A percentile compares a stretch with the other conserved stretches of the same genome.
These are phyloP conservation scores for Claviceps paspali DNA, from an alignment of 2,329 filamentous ascomycete species.

Conservation along the genomic window DNA sequence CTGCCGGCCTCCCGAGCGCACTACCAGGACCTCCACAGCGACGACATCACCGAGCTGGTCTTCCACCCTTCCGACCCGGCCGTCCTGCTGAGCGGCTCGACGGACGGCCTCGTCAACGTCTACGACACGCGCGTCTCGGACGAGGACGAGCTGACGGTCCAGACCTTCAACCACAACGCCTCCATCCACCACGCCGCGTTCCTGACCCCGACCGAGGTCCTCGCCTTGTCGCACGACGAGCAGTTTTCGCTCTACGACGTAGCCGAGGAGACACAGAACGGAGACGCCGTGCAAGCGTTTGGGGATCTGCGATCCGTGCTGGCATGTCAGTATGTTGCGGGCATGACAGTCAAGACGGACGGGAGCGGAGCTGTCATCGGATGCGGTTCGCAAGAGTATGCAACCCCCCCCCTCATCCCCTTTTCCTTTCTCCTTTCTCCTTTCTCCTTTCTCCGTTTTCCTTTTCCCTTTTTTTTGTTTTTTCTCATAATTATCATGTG, in stretches of 20 bases:
- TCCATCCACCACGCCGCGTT: slow-evolving; percentile 65
- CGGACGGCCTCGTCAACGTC: slow-evolving; percentile 64
- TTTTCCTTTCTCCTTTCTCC: background rate
- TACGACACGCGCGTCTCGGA: slow-evolving; percentile 56
- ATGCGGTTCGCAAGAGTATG: slow-evolving; percentile 52
- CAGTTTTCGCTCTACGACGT: slow-evolving; percentile 58
- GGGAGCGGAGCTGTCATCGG: slow-evolving; percentile 45
- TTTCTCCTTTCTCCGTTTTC: background rate
- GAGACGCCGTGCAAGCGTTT: slow-evolving; percentile 39
- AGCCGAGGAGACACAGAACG: slow-evolving; percentile 46
- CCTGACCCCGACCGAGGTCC: slow-evolving; percentile 47
- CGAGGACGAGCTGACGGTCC: slow-evolving; percentile 63
- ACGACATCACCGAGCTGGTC: slow-evolving; percentile 45
- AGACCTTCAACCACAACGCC: slow-evolving; percentile 63
- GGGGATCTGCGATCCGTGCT: slow-evolving; percentile 55
- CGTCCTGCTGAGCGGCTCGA: slow-evolving; percentile 60
- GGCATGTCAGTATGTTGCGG: slow-evolving; percentile 59
- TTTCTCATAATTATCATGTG: too few relatives aligned
- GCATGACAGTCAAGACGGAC: slow-evolving; percentile 45
- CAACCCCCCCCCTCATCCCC: slow-evolving; percentile 8
- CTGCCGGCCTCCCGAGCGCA: slow-evolving; percentile 30
- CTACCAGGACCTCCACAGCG: slow-evolving; percentile 51
- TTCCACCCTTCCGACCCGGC: slow-evolving; percentile 46
- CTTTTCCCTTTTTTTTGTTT: background rate
- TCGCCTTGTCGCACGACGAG: slow-evolving; percentile 65